Evolutionary conservation across 495 filamentous ascomycete genomes (phyloP).

Genomic region (Penicillium longicatenatum): DNA sequence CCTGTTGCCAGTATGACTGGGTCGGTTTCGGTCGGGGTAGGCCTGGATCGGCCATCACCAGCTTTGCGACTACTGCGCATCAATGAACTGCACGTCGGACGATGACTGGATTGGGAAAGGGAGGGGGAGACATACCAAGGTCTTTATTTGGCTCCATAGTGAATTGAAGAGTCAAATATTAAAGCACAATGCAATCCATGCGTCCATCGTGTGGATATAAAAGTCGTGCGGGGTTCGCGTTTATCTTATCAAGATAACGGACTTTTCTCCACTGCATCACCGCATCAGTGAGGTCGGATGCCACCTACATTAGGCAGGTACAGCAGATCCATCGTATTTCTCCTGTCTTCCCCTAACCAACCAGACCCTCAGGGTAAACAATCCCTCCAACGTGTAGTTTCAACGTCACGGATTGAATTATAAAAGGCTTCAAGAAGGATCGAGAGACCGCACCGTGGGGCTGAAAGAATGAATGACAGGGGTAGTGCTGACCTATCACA

Average conservation of each 20-base stretch:
- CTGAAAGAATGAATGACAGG: not conserved
- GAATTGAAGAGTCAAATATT: not conserved
- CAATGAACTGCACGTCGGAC: too few relatives aligned
- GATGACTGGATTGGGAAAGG: too few relatives aligned
- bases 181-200: not conserved
- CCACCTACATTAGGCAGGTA: too few relatives aligned
- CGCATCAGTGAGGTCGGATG: too few relatives aligned
- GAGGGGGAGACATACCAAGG: conserved; percentile 1
- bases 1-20: conserved; percentile 70
- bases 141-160: conserved; percentile 16
- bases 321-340: too few relatives aligned
- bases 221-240: not conserved
- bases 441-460: too few relatives aligned
- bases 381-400: not conserved
- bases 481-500: not conserved
- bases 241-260: not conserved
- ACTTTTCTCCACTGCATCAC: too few relatives aligned
- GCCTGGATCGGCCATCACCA: conserved; percentile 35
- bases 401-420: too few relatives aligned
- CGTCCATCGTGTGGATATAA: not conserved
- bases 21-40: conserved; percentile 62
- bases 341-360: not conserved
- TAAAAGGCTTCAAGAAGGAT: too few relatives aligned
- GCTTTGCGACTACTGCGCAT: conserved; percentile 10
- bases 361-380: not conserved